phyloP scores from a whole-genome alignment of 257 asterid species.

The Solanum chmielewskii region DNA sequence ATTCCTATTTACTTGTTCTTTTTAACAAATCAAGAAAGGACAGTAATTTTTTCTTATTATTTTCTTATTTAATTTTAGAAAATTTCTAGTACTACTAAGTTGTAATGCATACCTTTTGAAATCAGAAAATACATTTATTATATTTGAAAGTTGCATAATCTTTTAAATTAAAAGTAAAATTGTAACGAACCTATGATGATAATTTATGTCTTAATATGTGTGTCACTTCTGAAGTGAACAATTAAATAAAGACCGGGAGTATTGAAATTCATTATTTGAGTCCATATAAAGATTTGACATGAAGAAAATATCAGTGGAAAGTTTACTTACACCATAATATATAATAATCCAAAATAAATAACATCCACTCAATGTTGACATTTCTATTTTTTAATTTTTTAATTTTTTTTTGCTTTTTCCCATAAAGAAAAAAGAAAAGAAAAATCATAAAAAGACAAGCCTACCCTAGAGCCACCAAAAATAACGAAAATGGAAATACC shows the following conservation, averaged over 20 bases:
- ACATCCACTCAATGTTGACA: not conserved
- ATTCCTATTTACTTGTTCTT: accelerated
- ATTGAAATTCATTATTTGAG: too few species aligned
- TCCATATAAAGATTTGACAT: not conserved
- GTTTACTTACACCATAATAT: not conserved
- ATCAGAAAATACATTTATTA: too few species aligned
- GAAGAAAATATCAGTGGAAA: not conserved
- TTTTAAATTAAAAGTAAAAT: too few species aligned
- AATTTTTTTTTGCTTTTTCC: not conserved
- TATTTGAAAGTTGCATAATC: too few species aligned
- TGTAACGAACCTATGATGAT: accelerated
- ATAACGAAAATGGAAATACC: not conserved
- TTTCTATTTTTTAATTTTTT: not conserved
- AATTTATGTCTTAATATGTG: too few species aligned
- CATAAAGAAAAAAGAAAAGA: not conserved
- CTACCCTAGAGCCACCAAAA: not conserved
- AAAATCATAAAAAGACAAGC: not conserved
- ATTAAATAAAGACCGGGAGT: too few species aligned
- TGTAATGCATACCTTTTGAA: too few species aligned
- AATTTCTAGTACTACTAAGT: too few species aligned
- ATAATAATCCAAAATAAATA: not conserved
- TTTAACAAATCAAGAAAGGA: too few species aligned
- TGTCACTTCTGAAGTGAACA: accelerated
- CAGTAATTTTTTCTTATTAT: too few species aligned
- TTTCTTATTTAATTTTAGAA: too few species aligned